Percentiles rank a stretch among this genome's conserved stretches.
Evolutionary conservation across 1,139 yeast genomes (phyloP).

Genomic region (Hanseniaspora sp.): DNA sequence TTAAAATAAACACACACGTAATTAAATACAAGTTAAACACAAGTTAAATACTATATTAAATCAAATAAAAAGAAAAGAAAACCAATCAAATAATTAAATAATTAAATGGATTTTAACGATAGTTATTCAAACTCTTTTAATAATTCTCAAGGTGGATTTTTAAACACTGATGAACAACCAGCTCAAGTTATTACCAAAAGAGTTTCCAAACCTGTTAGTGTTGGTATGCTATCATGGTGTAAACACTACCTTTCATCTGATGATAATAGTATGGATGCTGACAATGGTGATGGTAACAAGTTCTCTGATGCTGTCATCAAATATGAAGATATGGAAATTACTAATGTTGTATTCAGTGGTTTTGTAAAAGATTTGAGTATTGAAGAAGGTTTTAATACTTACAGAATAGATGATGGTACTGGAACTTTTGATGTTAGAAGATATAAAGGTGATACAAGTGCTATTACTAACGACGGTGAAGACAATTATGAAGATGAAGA

Average conservation of each 20-base stretch:
- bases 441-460: constrained; percentile 49
- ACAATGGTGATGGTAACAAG: constrained; percentile 1
- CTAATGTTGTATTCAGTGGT: constrained; percentile 54
- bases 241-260: not conserved
- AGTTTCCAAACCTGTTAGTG: constrained; percentile 9
- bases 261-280: not conserved
- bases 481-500: constrained; percentile 28
- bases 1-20: not conserved
- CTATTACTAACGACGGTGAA: constrained; percentile 29
- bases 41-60: not conserved
- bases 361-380: constrained; percentile 50
- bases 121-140: constrained; percentile 5
- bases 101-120: constrained; percentile 12
- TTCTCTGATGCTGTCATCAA: constrained; percentile 5
- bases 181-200: constrained; percentile 14
- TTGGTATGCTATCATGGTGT: constrained; percentile 15
- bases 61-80: not conserved
- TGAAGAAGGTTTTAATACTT: constrained; percentile 40
- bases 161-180: not conserved
- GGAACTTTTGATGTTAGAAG: constrained; percentile 60
- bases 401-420: constrained; percentile 76
- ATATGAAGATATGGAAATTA: constrained; percentile 45
- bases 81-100: not conserved
- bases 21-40: too few relatives aligned
- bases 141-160: constrained; percentile 9